Percentiles rank a stretch among this genome's conserved stretches.
Conservation (phyloP, 2,329 filamentous ascomycete species). For the Chaetoscypha palmicola region DNA sequence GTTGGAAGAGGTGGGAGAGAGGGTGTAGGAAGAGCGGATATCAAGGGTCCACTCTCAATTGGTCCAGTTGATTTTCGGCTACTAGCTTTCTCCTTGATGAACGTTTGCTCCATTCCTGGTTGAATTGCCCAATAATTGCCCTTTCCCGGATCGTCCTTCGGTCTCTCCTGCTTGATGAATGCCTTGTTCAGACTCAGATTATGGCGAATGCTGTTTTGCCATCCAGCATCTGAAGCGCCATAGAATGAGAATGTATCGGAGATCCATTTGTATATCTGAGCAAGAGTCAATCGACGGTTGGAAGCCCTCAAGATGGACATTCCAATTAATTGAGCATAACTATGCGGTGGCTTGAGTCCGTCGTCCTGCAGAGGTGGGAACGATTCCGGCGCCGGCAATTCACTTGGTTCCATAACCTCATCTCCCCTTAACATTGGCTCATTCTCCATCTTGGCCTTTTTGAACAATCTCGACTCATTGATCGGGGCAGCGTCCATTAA, state of each 20-base stretch:
- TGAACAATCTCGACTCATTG: slow-evolving; percentile 58
- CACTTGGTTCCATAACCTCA: slow-evolving; percentile 23
- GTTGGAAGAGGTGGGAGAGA: slow-evolving; percentile 4
- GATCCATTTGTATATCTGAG: slow-evolving; percentile 99
- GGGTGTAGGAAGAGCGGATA: slow-evolving; percentile 21
- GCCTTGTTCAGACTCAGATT: slow-evolving; percentile 96
- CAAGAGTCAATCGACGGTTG: slow-evolving; percentile 74
- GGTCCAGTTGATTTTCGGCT: slow-evolving; percentile 47
- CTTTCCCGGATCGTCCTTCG: slow-evolving; percentile 95
- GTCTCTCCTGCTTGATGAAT: slow-evolving; percentile 90
- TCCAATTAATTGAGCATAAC: slow-evolving; percentile 90
- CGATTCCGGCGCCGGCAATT: slow-evolving; percentile 39
- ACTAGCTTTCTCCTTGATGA: slow-evolving; percentile 70
- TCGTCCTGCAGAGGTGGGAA: slow-evolving; percentile 80
- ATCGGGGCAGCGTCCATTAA: slow-evolving; percentile 68
- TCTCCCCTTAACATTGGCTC: slow-evolving; percentile 36
- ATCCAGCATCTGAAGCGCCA: slow-evolving; percentile 74
- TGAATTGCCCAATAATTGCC: slow-evolving; percentile 96
- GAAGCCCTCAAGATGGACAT: slow-evolving; percentile 92
- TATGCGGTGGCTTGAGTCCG: slow-evolving; percentile 81
- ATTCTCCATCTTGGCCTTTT: slow-evolving; percentile 59
- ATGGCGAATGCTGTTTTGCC: slow-evolving; percentile 99
- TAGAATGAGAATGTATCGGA: slow-evolving; percentile 93
- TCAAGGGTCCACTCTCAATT: slow-evolving; percentile 42
- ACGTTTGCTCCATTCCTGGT: slow-evolving; percentile 80